phyloP scores from a whole-genome alignment of 768 basidiomycete species.

The Cubamyces lactineus region DNA sequence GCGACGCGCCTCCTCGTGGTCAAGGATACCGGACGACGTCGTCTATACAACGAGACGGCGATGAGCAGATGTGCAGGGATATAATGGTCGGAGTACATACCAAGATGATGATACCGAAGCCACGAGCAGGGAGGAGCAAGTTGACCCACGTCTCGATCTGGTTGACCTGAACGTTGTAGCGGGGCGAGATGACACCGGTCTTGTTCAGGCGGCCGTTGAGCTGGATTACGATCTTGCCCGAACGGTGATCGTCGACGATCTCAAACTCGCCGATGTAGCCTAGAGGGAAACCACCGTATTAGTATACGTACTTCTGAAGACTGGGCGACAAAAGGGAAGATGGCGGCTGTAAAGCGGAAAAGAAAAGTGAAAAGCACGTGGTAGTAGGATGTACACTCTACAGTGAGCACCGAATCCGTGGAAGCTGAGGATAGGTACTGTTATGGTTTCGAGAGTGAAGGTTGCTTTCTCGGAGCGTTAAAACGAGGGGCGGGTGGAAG shows the following conservation, averaged over 20 bases:
- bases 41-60: conserved; percentile 55
- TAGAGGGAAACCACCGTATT: conserved; percentile 35
- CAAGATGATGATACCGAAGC: conserved; percentile 95
- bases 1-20: conserved; percentile 98
- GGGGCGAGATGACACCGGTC: conserved; percentile 99
- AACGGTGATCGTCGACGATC: conserved; percentile 98
- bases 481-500: conserved; percentile 75
- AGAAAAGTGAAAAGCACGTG: too few relatives aligned
- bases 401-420: conserved; percentile 56
- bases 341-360: conserved; percentile 1
- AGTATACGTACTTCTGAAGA: not conserved
- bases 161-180: conserved; percentile 92
- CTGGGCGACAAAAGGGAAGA: not conserved
- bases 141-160: conserved; percentile 98
- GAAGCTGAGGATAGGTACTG: conserved; percentile 48
- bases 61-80: not conserved
- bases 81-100: conserved; percentile 46
- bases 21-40: conserved; percentile 96
- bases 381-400: conserved; percentile 48
- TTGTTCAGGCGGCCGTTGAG: conserved; percentile 99
- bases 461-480: conserved; percentile 79
- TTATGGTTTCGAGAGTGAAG: conserved; percentile 58
- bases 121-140: conserved; percentile 92
- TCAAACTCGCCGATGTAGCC: conserved; percentile 99
- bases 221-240: conserved; percentile 97